Evolutionary conservation across 208 protist species (phyloP), one percentile per base, ranked within the genome.

Genomic region (Leishmania lainsoni): DNA sequence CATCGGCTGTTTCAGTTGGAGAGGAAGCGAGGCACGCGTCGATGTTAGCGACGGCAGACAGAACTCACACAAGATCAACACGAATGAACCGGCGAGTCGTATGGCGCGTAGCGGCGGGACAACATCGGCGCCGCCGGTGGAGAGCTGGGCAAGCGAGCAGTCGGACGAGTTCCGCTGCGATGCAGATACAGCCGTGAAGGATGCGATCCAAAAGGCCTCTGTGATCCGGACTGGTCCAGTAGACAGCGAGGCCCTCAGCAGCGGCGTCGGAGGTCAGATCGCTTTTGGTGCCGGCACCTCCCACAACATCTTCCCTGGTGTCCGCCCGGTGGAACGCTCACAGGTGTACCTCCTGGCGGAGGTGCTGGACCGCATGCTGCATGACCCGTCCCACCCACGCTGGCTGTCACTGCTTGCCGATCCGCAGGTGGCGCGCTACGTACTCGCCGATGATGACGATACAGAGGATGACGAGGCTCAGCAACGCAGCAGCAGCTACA

Each of bases 301-400:
- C 22, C 76, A 71, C n/a, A 80, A 75, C 71, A 83, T 91, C 75
- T 97, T 97, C 86, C 95, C 95, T 29, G 90, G 91, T 9, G 71
- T 63, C 10, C 85, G 88, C 39, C 90, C 93, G 12, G 83, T 81
- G n/a, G 92, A 91, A 16, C 89, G 95, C 16, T 87, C 93, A 0
- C 92, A 98, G 86, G 93, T 97, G 68, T 98, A 97, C 79, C 81
- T 98, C 29, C 87, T 98, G 22, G 92, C 91, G 0, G 91, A 95
- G 68, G 89, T 89, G 26, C 74, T 98, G 9, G 95, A 98, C 84
- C 84, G 89, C 76, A 96, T 98, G 93, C 81, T 97, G 80, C 82
- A 71, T 74, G 82, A 86, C 59, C 70, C 83, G 0, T 73, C 88
- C 39, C 86, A 90, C 63, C 88, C 87, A 32, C 81, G 79, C 26